A percentile compares a stretch with the other conserved stretches of the same genome.
Evolutionary conservation across 345 rosid genomes (phyloP).

Genomic region (Eucalyptus urophylla): DNA sequence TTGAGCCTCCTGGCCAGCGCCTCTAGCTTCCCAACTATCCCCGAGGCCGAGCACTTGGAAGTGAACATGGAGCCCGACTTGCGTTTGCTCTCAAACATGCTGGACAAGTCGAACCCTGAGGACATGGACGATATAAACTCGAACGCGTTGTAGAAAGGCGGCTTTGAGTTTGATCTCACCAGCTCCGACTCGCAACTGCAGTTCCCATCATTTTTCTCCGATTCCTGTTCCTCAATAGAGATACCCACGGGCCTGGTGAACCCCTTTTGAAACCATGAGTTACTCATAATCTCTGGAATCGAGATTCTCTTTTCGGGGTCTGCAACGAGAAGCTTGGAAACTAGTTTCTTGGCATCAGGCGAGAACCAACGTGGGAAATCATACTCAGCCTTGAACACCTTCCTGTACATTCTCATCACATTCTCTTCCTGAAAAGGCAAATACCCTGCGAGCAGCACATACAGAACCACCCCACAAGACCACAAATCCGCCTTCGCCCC

Average conservation of each 20-base stretch:
- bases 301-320: constrained; percentile 34
- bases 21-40: constrained; percentile 20
- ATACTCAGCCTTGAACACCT: constrained; percentile 25
- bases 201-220: neutral
- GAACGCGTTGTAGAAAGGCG: constrained; percentile 26
- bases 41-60: constrained; percentile 20
- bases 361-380: constrained; percentile 29
- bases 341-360: constrained; percentile 15
- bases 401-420: constrained; percentile 24
- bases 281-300: constrained; percentile 20
- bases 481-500: constrained; percentile 40
- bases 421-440: constrained; percentile 36
- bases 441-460: constrained; percentile 21
- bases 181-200: neutral
- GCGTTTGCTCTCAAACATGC: constrained; percentile 21
- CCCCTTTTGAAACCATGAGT: constrained; percentile 21
- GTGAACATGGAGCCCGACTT: constrained; percentile 29
- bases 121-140: constrained; percentile 44
- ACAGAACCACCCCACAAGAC: constrained; percentile 52
- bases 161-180: constrained; percentile 1
- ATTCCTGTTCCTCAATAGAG: constrained; percentile 1
- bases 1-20: constrained; percentile 19
- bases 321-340: constrained; percentile 30
- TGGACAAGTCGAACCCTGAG: constrained; percentile 34
- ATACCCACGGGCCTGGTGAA: neutral